phyloP scores from a whole-genome alignment of 192 early-diverging fungal species.

The Backusella morwellensis region DNA sequence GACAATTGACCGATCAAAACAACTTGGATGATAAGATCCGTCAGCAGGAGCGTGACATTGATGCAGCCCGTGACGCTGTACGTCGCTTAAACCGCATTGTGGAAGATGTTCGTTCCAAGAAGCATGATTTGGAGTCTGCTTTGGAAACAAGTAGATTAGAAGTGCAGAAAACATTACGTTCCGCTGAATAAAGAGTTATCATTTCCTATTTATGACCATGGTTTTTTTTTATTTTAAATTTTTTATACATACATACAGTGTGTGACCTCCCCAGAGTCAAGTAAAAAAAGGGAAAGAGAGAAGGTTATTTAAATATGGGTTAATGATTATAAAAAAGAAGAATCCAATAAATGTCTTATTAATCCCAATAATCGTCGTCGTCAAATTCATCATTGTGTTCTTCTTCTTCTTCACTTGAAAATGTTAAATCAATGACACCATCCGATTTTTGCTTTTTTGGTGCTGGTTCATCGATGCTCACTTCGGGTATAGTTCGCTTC shows the following conservation, averaged over 20 bases:
- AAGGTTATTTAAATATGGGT: too few relatives aligned
- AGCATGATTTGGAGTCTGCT: slow-evolving; percentile 43
- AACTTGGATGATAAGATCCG: slow-evolving; percentile 46
- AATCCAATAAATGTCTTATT: too few relatives aligned
- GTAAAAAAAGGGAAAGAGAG: neutral
- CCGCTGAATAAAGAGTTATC: neutral
- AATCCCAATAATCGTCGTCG: too few relatives aligned
- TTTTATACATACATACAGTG: neutral
- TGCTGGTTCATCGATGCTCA: neutral
- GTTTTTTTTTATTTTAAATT: neutral
- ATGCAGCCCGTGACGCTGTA: slow-evolving; percentile 43
- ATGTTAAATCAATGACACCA: slow-evolving; percentile 1
- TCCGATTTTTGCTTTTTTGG: neutral
- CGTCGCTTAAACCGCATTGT: slow-evolving; percentile 46
- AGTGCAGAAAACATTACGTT: slow-evolving; percentile 38
- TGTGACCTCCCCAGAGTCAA: neutral
- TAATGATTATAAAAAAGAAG: neutral
- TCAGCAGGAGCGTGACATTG: slow-evolving; percentile 51
- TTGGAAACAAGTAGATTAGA: slow-evolving; percentile 47
- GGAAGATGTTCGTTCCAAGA: slow-evolving; percentile 48
- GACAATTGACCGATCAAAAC: slow-evolving; percentile 43
- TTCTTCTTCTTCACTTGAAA: neutral
- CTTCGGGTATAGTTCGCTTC: neutral
- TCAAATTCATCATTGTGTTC: too few relatives aligned
- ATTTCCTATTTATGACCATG: neutral